Base-by-base conservation (phyloP, 2,329 filamentous ascomycete species). In the Hirsutella rhossiliensis region DNA sequence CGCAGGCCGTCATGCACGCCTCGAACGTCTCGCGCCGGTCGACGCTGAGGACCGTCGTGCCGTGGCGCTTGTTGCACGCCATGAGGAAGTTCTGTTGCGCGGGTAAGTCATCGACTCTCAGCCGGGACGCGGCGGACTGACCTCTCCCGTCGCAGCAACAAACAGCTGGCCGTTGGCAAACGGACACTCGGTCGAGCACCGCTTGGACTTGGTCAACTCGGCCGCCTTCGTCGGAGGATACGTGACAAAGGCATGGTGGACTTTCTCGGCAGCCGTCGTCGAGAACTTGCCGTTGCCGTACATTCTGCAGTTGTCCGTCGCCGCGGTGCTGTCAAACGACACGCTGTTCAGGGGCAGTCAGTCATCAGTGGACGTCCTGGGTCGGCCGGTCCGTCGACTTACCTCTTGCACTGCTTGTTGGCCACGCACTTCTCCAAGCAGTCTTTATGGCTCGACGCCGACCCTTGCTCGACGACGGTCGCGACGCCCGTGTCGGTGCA, bases 41-140 rank as follows among this genome's bases (percentile, higher is more conserved):
- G 18, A 38, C 29, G 13, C 40, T 43, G 43, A 48, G 48, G 34
- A 43, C 37, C 2, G 41, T 48, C n/a, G 48, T 50, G n/a, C 46
- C 46, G 20, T 47, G 44, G n/a, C 48, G 48, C 38, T 45, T 45
- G 5, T 46, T 40, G 36, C 48, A 50, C 5, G 47, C 43, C 46
- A 50, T 50, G n/a, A 45, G 23, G 34, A 45, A 50, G 37, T 47
- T 48, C 43, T 49, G n/a, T n/a, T n/a, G n/a, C n/a, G n/a, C n/a
- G n/a, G n/a, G n/a, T n/a, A n/a, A n/a, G n/a, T n/a, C 17, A 11
- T 38, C 15, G 7, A 23, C 4, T 4, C 23, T 23, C 23, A 23
- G n/a, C n/a, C n/a, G n/a, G n/a, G n/a, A n/a, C n/a, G n/a, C n/a
- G n/a, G n/a, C n/a, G n/a, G n/a, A n/a, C 42, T 40, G 8, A 48